Conservation (phyloP, 331 rosid species). For the Malus hybrid region DNA sequence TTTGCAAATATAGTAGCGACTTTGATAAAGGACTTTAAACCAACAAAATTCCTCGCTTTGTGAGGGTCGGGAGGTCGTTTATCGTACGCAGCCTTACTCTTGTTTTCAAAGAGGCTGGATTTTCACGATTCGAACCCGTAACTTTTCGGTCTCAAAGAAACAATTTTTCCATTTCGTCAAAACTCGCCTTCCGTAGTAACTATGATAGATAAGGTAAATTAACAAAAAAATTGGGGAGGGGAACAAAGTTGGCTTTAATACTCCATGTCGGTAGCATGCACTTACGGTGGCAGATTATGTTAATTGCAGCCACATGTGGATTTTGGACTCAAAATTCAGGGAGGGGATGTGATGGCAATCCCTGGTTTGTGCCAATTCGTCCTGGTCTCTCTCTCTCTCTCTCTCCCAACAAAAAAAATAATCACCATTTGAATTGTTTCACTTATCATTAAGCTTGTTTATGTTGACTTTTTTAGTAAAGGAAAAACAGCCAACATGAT, state of each 20-base stretch:
- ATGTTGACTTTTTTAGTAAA: background rate
- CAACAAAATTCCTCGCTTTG: too few species aligned
- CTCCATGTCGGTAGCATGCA: background rate
- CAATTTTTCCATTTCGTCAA: too few species aligned
- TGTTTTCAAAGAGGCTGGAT: fast-evolving
- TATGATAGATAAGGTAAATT: constrained; percentile 19
- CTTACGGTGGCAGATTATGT: background rate
- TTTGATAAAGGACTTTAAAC: too few species aligned
- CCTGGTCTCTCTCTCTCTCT: background rate
- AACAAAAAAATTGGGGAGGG: background rate
- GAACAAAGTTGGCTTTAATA: background rate
- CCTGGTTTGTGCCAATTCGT: constrained; percentile 14
- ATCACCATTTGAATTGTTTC: background rate
- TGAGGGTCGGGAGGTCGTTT: fast-evolving
- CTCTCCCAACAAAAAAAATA: background rate
- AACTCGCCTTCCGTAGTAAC: background rate
- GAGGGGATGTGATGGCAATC: constrained; percentile 24
- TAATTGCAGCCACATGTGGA: constrained; percentile 19
- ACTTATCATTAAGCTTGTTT: background rate
- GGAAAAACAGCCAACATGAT: background rate
- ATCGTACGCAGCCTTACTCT: too few species aligned
- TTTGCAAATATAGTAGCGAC: constrained; percentile 2
- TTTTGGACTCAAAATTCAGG: constrained; percentile 19
- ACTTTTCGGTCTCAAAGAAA: too few species aligned
- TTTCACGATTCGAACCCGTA: too few species aligned